Base-by-base conservation (phyloP, 176 grass and related monocot species). In the Juncus inflexus region DNA sequence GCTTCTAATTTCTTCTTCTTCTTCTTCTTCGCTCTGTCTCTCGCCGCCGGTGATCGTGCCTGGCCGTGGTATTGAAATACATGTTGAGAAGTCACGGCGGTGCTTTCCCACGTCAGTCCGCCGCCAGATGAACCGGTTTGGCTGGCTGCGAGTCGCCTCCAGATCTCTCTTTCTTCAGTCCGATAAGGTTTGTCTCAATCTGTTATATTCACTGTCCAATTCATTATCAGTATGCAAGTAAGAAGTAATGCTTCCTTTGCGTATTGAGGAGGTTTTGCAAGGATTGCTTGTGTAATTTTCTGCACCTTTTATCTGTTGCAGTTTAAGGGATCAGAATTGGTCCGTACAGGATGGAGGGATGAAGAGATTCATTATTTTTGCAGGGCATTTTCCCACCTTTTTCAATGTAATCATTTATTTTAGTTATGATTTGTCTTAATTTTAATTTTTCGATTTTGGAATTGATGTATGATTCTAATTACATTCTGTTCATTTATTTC, bases 91-190 rank as follows among this genome's bases (percentile, higher is more conserved):
- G 15, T 28, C 9, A 52, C 58, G 28, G 60, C 43, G 15, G 16
- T 6, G 50, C 84, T 77, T 79, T 53, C 67, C 37, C 61, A 53
- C 5, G 64, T 82, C 37, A 42, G 55, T 40, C 38, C 52, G 19
- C 42, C 4, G 12, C 35, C 57, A 7, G 45, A 78, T 78, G 76
- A 37, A 28, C 6, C 40, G 55, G 62, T 61, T 78, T 43, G 67
- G 72, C 35, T 92, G 84, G 77, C 40, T 81, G 37, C 38, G 76
- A 40, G 11, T 77, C 4, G 70, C 55, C 37, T 85, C 85, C 8
- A 82, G 81, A 50, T 83, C 69, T 13, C 12, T 85, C 42, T 15
- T 60, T 35, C 72, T 57, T 43, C 64, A 50, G 39, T 85, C 78
- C 35, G 35, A 61, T n/a, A 78, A 85, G 85, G 85, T 94, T 43